A percentile compares a stretch with the other conserved stretches of the same genome.
phyloP scores from a whole-genome alignment of 1,139 yeast genomes.

The Sugiyamaella castrensis region DNA sequence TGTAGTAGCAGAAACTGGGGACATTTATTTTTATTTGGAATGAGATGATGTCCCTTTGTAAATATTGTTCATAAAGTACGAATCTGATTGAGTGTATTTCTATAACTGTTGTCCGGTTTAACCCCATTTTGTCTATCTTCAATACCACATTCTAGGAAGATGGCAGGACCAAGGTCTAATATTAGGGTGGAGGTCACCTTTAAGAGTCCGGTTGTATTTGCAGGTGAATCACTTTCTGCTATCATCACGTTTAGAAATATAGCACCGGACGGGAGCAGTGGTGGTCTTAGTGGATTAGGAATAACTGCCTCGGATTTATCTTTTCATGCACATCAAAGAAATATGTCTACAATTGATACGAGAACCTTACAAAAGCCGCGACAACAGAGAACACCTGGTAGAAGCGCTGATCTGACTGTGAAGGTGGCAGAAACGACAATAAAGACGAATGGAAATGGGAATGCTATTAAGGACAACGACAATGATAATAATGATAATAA shows the following conservation, averaged over 20 bases:
- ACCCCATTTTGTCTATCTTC: too few species aligned
- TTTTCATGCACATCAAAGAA: conserved; percentile 5
- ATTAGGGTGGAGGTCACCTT: conserved; percentile 41
- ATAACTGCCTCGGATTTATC: neutral
- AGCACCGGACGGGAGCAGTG: conserved; percentile 4
- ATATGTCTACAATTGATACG: conserved; percentile 7
- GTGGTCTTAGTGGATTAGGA: neutral
- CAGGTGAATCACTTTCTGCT: conserved; percentile 39
- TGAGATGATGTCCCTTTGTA: too few species aligned
- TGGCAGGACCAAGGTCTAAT: conserved; percentile 19
- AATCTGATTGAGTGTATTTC: too few species aligned
- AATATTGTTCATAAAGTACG: too few species aligned
- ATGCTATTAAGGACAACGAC: too few species aligned
- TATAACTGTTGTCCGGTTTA: too few species aligned
- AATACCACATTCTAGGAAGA: too few species aligned
- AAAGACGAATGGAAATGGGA: neutral
- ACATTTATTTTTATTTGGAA: too few species aligned
- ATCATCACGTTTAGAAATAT: conserved; percentile 35
- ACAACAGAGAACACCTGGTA: conserved; percentile 1
- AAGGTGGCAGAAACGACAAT: too few species aligned
- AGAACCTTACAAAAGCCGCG: conserved; percentile 3
- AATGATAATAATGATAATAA: too few species aligned
- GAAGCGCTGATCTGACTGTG: neutral
- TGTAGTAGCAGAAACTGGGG: too few species aligned
- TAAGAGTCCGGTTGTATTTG: conserved; percentile 42